Evolutionary conservation across 179 eudicot genomes (phyloP).

Genomic region (Patellifolia procumbens): DNA sequence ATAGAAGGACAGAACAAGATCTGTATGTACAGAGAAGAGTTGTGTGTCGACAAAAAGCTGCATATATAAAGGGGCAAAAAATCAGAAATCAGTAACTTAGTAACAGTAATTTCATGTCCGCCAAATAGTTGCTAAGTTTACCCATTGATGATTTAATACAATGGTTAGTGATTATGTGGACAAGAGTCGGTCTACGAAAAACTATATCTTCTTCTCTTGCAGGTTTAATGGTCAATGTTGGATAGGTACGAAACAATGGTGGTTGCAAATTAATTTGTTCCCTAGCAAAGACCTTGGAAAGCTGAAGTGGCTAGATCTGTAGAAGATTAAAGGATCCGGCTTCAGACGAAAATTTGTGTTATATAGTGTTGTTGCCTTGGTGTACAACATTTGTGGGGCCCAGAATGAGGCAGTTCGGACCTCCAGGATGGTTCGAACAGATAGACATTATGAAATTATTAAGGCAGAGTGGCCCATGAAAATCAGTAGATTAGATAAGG

Average conservation of each 20-base stretch:
- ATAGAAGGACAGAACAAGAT: conserved; percentile 79
- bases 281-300: not conserved
- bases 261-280: conserved; percentile 2
- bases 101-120: not conserved
- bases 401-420: not conserved
- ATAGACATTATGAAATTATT: not conserved
- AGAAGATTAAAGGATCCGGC: not conserved
- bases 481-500: not conserved
- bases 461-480: conserved; percentile 15
- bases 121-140: not conserved
- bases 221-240: not conserved
- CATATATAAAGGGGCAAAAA: conserved; percentile 5
- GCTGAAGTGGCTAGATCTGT: not conserved
- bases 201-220: not conserved
- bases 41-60: conserved; percentile 92
- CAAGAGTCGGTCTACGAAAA: not conserved
- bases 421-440: not conserved
- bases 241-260: not conserved
- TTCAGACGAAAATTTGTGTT: not conserved
- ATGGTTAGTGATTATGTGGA: conserved; percentile 1
- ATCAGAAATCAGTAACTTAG: not conserved
- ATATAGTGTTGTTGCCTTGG: not conserved
- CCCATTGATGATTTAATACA: not conserved
- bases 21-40: conserved; percentile 95
- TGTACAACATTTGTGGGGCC: not conserved